phyloP scores from a whole-genome alignment of 495 filamentous ascomycete genomes.

The Xylaria flabelliformis region DNA sequence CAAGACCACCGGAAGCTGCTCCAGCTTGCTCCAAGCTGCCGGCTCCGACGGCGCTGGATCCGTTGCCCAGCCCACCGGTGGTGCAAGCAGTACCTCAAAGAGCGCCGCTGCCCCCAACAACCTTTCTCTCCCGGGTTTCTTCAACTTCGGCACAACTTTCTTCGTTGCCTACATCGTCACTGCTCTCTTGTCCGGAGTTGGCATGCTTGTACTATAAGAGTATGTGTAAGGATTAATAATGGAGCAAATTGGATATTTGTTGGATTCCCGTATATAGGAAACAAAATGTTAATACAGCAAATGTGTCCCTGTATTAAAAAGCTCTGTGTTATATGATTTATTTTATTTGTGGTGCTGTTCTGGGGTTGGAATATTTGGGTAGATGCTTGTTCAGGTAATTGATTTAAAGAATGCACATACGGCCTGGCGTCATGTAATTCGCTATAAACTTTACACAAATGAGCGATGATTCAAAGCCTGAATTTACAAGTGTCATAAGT shows the following conservation, averaged over 20 bases:
- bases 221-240: slow-evolving; percentile 20
- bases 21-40: slow-evolving; percentile 46
- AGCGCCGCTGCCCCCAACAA: slow-evolving; percentile 28
- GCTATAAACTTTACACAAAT: not conserved
- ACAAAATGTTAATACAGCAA: slow-evolving; percentile 2
- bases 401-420: not conserved
- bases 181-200: slow-evolving; percentile 65
- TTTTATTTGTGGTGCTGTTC: not conserved
- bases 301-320: not conserved
- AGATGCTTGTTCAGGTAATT: not conserved
- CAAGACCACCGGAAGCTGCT: slow-evolving; percentile 48
- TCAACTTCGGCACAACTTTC: slow-evolving; percentile 63
- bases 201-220: slow-evolving; percentile 72
- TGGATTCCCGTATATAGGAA: slow-evolving; percentile 8
- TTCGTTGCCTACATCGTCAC: slow-evolving; percentile 66
- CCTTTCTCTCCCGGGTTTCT: slow-evolving; percentile 53
- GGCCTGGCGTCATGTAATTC: slow-evolving; percentile 2
- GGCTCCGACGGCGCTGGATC: slow-evolving; percentile 46
- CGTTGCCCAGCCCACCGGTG: slow-evolving; percentile 32
- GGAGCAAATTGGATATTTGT: not conserved
- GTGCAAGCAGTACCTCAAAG: slow-evolving; percentile 32
- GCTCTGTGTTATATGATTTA: not conserved
- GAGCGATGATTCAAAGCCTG: not conserved
- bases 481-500: not conserved
- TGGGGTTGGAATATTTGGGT: not conserved